These are phyloP conservation scores for Solanum etuberosum DNA, from an alignment of 257 asterid genomes.

Conservation along the genomic window DNA sequence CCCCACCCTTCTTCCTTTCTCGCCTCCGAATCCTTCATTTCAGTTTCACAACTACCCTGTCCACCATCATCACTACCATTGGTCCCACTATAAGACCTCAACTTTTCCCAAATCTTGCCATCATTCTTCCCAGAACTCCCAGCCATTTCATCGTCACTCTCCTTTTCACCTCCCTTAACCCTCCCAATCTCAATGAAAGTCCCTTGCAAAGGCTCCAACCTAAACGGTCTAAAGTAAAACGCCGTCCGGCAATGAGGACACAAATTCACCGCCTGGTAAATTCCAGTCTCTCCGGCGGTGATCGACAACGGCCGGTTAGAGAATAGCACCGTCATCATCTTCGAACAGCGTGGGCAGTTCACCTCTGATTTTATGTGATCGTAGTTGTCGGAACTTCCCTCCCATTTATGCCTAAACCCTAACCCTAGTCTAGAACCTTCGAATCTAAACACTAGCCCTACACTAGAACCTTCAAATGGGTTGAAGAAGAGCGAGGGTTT, in stretches of 20 bases:
- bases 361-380: constrained; percentile 71
- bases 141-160: constrained; percentile 20
- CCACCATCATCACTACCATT: constrained; percentile 2
- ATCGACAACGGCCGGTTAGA: constrained; percentile 85
- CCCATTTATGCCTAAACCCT: constrained; percentile 63
- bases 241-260: constrained; percentile 75
- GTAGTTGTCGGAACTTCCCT: constrained; percentile 59
- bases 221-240: constrained; percentile 70
- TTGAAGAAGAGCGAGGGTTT: constrained; percentile 10
- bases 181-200: constrained; percentile 83
- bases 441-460: constrained; percentile 22
- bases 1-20: constrained; percentile 7
- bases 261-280: constrained; percentile 76
- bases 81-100: constrained; percentile 64
- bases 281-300: constrained; percentile 44
- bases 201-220: constrained; percentile 84
- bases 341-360: constrained; percentile 77
- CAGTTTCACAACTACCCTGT: background rate
- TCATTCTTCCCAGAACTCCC: constrained; percentile 31
- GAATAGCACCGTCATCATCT: constrained; percentile 52
- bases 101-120: constrained; percentile 80
- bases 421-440: constrained; percentile 4
- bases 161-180: constrained; percentile 41
- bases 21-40: background rate
- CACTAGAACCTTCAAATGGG: background rate